Base-by-base conservation (phyloP, 192 early-diverging fungal species). In the Dispira simplex region DNA sequence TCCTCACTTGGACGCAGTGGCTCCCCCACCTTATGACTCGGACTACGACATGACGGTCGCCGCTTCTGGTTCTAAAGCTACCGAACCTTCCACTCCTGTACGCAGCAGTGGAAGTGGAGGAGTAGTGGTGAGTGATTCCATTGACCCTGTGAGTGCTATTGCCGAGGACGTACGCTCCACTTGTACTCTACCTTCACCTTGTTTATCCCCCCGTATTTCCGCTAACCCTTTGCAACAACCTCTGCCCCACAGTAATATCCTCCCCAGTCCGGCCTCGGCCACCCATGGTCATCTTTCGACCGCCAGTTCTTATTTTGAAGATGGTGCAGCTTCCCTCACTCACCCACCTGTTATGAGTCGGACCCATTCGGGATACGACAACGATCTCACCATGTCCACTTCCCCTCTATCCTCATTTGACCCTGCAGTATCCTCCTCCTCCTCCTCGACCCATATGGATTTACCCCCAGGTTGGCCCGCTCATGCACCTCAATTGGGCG, bases 141-240 rank as follows among this genome's bases (percentile, higher is more conserved):
- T 23, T 1, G 48, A 20, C 48, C 18, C 48, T 16, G 48, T 51
- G 3, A 23, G 21, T 51, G 48, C 48, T 23, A 51, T 51, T 4
- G 48, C 44, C 43, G 59, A 62, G 8, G 59, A 62, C 10, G 59
- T 62, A 20, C 59, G 44, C n/a, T 62, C 59, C 44, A 44, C 59
- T 20, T 62, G 59, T 25, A 62, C 59, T 20, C 43, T 62, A 20
- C 59, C 59, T 13, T 62, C 59, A 45, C 59, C 59, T 21, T 62
- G 59, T 25, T 45, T 44, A 20, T 62, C 59, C 2, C 59, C 59
- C 43, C 59, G 59, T 16, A 45, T 46, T 14, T 62, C 59, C 43
- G 28, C 59, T 43, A 45, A 62, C n/a, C 23, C 46, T 46, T 39
- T 39, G 32, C 32, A 39, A 39, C 32, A 39, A 6, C 6, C 32